A percentile compares a stretch with the other conserved stretches of the same genome.
These are phyloP conservation scores for Verticillium albo-atrum DNA, from an alignment of 2,329 filamentous ascomycete species.

Conservation along the genomic window DNA sequence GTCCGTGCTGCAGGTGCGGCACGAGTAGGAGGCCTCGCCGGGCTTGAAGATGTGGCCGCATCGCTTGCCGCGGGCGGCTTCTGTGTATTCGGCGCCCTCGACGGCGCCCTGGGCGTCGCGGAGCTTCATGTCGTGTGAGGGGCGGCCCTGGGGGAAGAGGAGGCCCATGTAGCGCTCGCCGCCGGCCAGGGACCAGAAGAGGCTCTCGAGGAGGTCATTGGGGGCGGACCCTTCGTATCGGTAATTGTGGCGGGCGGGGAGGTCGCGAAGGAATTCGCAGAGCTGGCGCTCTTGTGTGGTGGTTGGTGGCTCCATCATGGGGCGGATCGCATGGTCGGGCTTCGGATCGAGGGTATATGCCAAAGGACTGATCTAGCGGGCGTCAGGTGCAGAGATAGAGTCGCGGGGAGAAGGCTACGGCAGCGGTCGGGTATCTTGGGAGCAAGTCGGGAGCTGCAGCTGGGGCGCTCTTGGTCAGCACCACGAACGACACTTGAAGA, in stretches of 20 bases:
- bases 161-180: conserved; percentile 70
- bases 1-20: conserved; percentile 89
- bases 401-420: background rate
- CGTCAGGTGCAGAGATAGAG: background rate
- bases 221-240: conserved; percentile 71
- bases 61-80: conserved; percentile 83
- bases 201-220: conserved; percentile 66
- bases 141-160: conserved; percentile 75
- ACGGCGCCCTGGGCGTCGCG: conserved; percentile 85
- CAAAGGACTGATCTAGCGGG: background rate
- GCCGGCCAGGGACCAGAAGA: conserved; percentile 84
- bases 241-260: conserved; percentile 69
- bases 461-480: background rate
- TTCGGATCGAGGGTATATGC: background rate
- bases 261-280: conserved; percentile 73
- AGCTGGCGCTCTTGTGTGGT: conserved; percentile 75
- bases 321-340: background rate
- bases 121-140: conserved; percentile 66
- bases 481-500: background rate
- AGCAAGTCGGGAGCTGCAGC: background rate
- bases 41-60: conserved; percentile 97
- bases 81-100: conserved; percentile 91
- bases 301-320: conserved; percentile 48
- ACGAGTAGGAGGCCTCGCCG: conserved; percentile 90
- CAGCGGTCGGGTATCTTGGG: background rate